Evolutionary conservation across 2,329 filamentous ascomycete genomes (phyloP).

Genomic region (Meredithiella fracta): DNA sequence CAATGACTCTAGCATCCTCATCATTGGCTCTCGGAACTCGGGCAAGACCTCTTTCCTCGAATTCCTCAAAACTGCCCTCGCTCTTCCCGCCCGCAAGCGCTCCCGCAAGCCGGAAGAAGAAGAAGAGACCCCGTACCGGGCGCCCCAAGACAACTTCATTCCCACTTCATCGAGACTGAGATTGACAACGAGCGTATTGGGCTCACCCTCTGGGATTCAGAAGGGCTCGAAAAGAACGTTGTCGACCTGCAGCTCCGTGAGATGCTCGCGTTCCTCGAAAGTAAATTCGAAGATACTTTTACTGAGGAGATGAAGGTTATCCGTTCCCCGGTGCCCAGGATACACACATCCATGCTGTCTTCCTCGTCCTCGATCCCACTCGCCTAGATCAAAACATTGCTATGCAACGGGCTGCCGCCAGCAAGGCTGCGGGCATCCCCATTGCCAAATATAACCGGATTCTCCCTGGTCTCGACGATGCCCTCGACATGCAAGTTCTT

Average conservation of each 20-base stretch:
- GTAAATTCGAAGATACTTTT: conserved; percentile 97
- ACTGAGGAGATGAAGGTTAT: conserved; percentile 95
- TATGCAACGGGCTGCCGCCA: conserved; percentile 40
- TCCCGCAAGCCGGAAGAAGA: conserved; percentile 37
- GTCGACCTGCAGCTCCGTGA: conserved; percentile 88
- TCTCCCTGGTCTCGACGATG: conserved; percentile 63
- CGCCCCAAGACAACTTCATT: conserved; percentile 54
- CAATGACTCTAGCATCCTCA: conserved; percentile 50
- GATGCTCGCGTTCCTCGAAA: conserved; percentile 83
- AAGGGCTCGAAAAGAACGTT: conserved; percentile 84
- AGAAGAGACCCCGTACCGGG: conserved; percentile 39
- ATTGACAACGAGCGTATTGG: conserved; percentile 84
- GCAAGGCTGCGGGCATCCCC: conserved; percentile 20
- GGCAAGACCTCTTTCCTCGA: conserved; percentile 97
- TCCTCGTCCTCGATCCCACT: conserved; percentile 76
- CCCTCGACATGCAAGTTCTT: conserved; percentile 79
- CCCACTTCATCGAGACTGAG: conserved; percentile 89
- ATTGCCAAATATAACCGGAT: conserved; percentile 22
- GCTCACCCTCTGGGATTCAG: conserved; percentile 90
- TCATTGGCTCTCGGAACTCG: conserved; percentile 71
- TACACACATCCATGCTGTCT: conserved; percentile 92
- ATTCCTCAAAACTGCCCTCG: conserved; percentile 76
- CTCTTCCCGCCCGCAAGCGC: conserved; percentile 66
- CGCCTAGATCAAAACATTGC: conserved; percentile 72
- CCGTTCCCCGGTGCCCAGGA: conserved; percentile 84